phyloP scores from a whole-genome alignment of 495 filamentous ascomycete genomes.

The Penicillium steckii region DNA sequence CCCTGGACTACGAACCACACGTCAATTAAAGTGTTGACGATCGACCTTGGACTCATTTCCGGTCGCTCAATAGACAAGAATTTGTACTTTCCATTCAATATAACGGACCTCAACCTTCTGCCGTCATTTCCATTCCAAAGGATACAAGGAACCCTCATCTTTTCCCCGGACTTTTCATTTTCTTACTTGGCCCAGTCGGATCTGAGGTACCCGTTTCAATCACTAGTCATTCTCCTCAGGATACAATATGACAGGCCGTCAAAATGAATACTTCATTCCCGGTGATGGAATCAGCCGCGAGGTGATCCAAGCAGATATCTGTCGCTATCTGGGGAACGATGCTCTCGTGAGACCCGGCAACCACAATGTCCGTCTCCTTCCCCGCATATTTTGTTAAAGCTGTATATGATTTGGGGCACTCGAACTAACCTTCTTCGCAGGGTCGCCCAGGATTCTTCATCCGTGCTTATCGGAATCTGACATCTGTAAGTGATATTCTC shows the following conservation, averaged over 20 bases:
- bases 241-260: slow-evolving; percentile 52
- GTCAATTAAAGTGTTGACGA: slow-evolving; percentile 24
- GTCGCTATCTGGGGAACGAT: slow-evolving; percentile 90
- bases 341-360: slow-evolving; percentile 82
- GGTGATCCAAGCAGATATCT: slow-evolving; percentile 93
- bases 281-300: slow-evolving; percentile 90
- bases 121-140: slow-evolving; percentile 3
- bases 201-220: slow-evolving; percentile 36
- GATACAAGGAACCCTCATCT: slow-evolving; percentile 10
- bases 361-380: slow-evolving; percentile 64
- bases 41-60: slow-evolving; percentile 17
- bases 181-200: slow-evolving; percentile 34
- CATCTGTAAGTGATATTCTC: slow-evolving; percentile 61
- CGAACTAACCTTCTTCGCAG: slow-evolving; percentile 48
- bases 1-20: slow-evolving; percentile 12
- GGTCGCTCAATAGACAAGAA: slow-evolving; percentile 23
- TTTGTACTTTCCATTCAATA: slow-evolving; percentile 26
- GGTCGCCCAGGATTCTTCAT: slow-evolving; percentile 77
- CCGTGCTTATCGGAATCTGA: slow-evolving; percentile 83
- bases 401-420: slow-evolving; percentile 2
- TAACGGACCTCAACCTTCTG: slow-evolving; percentile 19
- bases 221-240: slow-evolving; percentile 28
- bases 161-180: slow-evolving; percentile 16
- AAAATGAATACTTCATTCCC: slow-evolving; percentile 84
- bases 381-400: slow-evolving; percentile 4